A percentile compares a stretch with the other conserved stretches of the same genome.
These are phyloP conservation scores for Leishmania major DNA, from an alignment of 208 protist species.

Conservation along the genomic window DNA sequence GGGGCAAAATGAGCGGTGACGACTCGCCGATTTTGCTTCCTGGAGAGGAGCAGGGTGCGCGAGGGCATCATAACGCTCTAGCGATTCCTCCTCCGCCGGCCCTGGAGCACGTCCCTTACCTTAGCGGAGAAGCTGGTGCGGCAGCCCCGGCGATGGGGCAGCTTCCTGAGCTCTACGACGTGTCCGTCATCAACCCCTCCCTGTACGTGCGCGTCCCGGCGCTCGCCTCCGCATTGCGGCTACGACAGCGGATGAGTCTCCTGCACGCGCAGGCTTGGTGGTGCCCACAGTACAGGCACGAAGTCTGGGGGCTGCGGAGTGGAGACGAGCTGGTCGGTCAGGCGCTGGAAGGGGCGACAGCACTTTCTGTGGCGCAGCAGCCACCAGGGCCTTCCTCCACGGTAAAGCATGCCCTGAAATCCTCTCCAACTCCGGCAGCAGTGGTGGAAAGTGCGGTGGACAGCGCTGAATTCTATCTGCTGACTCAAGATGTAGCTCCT, in stretches of 20 bases:
- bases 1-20: not conserved
- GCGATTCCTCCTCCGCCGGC: not conserved
- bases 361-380: not conserved
- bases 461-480: not conserved
- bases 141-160: not conserved
- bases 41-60: not conserved
- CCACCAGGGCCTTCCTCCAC: not conserved
- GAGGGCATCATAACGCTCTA: not conserved
- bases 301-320: slow-evolving; percentile 14
- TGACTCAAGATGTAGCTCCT: not conserved
- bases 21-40: not conserved
- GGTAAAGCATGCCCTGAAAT: too few relatives aligned
- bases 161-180: slow-evolving; percentile 22
- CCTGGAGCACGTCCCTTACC: not conserved
- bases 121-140: not conserved
- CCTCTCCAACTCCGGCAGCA: not conserved
- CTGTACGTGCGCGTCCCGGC: slow-evolving; percentile 19
- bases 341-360: not conserved
- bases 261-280: slow-evolving; percentile 24
- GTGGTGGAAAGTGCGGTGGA: not conserved
- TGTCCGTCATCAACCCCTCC: slow-evolving; percentile 20
- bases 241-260: slow-evolving; percentile 25
- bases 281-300: slow-evolving; percentile 16
- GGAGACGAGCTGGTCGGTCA: not conserved
- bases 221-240: slow-evolving; percentile 12